Percentiles rank a stretch among this genome's conserved stretches.
Conservation (phyloP, 306 rosid species). For the Gastrolobium villosum region DNA sequence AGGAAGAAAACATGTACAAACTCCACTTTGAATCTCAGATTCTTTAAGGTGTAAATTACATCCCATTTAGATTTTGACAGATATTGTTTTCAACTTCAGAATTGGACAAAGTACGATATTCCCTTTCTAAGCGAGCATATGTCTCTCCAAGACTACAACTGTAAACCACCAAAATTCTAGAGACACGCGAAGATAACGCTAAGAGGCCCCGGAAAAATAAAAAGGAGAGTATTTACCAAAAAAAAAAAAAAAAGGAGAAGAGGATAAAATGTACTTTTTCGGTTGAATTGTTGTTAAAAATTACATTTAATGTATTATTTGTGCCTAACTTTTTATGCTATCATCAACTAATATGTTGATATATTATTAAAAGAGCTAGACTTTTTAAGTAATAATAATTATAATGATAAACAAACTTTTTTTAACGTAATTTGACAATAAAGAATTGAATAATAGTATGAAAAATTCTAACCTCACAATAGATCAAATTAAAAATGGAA, state of each 20-base stretch:
- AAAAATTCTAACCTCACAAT: too few relatives aligned
- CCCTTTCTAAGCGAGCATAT: slow-evolving; percentile 20
- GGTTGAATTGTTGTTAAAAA: not conserved
- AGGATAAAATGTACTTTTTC: not conserved
- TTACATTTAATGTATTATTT: too few relatives aligned
- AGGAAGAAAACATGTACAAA: not conserved
- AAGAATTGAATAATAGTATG: too few relatives aligned
- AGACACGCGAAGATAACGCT: not conserved
- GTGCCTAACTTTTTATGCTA: not conserved
- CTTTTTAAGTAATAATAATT: too few relatives aligned
- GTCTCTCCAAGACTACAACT: slow-evolving; percentile 34
- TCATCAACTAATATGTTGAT: not conserved
- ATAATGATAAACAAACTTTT: too few relatives aligned
- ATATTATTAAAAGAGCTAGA: not conserved
- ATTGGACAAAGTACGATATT: slow-evolving; percentile 31
- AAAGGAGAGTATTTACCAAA: slow-evolving; percentile 4
- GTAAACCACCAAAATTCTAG: slow-evolving; percentile 15
- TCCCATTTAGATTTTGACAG: not conserved
- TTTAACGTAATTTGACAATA: too few relatives aligned
- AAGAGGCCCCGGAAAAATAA: not conserved
- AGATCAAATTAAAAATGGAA: too few relatives aligned
- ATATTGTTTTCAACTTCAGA: not conserved
- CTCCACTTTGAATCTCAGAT: not conserved
- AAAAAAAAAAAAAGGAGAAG: not conserved
- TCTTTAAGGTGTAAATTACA: not conserved